Percentiles rank a stretch among this genome's conserved stretches.
Evolutionary conservation across 805 yeast genomes (phyloP).

Genomic region (Tetrapisispora namnaoensis): DNA sequence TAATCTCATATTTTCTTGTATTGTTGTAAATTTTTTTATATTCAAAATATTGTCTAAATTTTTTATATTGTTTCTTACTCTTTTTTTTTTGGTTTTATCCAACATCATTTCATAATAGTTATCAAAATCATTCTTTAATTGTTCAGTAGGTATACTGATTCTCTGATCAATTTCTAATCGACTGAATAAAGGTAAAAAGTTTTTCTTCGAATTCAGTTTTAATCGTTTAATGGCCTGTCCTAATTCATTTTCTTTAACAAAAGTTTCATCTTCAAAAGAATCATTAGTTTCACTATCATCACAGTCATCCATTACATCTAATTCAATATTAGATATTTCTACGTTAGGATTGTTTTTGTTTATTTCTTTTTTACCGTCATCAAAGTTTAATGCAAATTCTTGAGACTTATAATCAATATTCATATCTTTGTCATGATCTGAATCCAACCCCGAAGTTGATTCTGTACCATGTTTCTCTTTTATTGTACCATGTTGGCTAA

Average conservation of each 20-base stretch:
- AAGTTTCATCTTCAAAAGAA: slow-evolving; percentile 6
- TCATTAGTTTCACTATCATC: slow-evolving; percentile 4
- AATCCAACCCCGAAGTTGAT: slow-evolving; percentile 2
- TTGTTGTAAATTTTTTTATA: not conserved
- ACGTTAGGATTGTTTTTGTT: slow-evolving; percentile 1
- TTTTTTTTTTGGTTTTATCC: slow-evolving; percentile 2
- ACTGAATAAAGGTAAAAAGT: not conserved
- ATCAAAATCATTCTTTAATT: slow-evolving; percentile 15
- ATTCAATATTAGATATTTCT: slow-evolving; percentile 5
- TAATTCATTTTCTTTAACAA: not conserved
- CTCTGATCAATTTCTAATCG: slow-evolving; percentile 12
- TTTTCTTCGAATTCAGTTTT: not conserved
- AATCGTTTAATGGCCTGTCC: slow-evolving; percentile 8
- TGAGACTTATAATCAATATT: slow-evolving; percentile 5
- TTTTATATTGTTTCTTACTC: not conserved
- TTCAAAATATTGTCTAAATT: not conserved
- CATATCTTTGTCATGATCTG: slow-evolving; percentile 3
- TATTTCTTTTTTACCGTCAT: slow-evolving; percentile 1
- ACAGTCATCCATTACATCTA: slow-evolving; percentile 4
- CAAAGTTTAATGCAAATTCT: slow-evolving; percentile 12
- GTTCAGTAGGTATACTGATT: slow-evolving; percentile 20
- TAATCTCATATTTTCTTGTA: not conserved
- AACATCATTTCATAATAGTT: slow-evolving; percentile 17
- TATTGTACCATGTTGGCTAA: slow-evolving; percentile 21
- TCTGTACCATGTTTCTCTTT: not conserved